Evolutionary conservation across 2,329 filamentous ascomycete genomes (phyloP), one percentile per base, ranked within the genome.

Genomic region (Chalaropsis thielavioides): DNA sequence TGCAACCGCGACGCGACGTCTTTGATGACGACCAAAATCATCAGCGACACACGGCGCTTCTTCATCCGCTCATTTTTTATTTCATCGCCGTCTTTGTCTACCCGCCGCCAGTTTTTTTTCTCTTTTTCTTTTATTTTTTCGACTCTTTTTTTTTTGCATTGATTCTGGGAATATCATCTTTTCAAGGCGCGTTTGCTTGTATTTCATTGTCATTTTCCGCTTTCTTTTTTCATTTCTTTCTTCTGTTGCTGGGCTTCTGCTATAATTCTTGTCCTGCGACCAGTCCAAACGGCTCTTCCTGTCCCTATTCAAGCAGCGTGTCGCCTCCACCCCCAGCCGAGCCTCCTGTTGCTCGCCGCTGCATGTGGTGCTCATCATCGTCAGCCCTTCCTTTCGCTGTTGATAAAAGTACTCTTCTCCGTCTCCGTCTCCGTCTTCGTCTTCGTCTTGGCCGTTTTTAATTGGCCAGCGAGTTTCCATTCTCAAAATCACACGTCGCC

Each of bases 1-100:
- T 66, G 41, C 54, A 62, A 63, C 64, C 31, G 64, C 64, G 61
- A 66, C 64, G 27, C 63, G 51, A 49, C 46, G 63, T 38, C 35
- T 60, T 56, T 40, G 43, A 38, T 54, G 54, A 61, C 24, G 38
- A 46, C n/a, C 41, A 46, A 61, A 44, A 64, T n/a, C 31, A 60
- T 41, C 27, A 58, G 35, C 38, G 8, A 49, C 24, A 49, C 19
- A 40, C 35, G 63, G 54, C 63, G 63, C 35, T 65, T 65, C 51
- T 44, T 43, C 49, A 59, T 64, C 60, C 60, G 49, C 58, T 65
- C 46, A 38, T 66, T 66, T 64, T 54, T 58, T 58, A 24, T 62
- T 61, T 41, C n/a, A 13, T 63, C 22, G 27, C 61, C 38, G 59
- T 61, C 27, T 61, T 59, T 38, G 46, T 40, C 58, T 17, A 43